Evolutionary conservation across 148 eudicot genomes (phyloP).

Genomic region (Salicornia ramosissima): DNA sequence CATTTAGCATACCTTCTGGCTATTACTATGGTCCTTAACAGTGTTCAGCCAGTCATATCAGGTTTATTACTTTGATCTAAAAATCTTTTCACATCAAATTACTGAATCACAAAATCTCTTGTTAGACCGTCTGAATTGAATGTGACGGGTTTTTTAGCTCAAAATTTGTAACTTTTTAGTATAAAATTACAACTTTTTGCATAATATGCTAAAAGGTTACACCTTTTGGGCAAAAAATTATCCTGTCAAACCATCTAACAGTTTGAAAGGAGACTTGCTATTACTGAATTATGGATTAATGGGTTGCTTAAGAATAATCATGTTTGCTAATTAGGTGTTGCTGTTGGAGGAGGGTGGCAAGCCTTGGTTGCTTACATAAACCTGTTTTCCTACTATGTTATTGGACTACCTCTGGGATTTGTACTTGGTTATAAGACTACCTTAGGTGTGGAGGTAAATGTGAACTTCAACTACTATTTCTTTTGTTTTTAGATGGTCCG

Average conservation of each 20-base stretch:
- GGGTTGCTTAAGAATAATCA: background rate
- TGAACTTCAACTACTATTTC: background rate
- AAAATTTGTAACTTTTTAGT: too few species aligned
- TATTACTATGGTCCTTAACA: conserved; percentile 80
- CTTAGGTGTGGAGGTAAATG: conserved; percentile 73
- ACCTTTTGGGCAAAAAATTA: too few species aligned
- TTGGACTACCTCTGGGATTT: conserved; percentile 86
- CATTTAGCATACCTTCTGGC: conserved; percentile 73
- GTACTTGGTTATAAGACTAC: conserved; percentile 67
- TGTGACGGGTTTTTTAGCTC: too few species aligned
- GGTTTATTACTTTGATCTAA: conserved; percentile 31
- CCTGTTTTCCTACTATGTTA: conserved; percentile 69
- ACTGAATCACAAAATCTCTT: too few species aligned
- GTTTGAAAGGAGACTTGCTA: too few species aligned
- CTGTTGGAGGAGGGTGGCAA: conserved; percentile 99
- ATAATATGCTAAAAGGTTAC: too few species aligned
- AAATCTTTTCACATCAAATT: background rate
- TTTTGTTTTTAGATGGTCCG: too few species aligned
- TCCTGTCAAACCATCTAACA: too few species aligned
- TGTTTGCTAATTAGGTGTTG: conserved; percentile 53
- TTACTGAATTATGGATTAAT: background rate
- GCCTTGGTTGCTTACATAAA: conserved; percentile 81
- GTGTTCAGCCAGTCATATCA: conserved; percentile 91
- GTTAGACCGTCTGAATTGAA: too few species aligned
- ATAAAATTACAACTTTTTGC: too few species aligned